Evolutionary conservation across 495 filamentous ascomycete genomes (phyloP).

Genomic region (Xylaria scruposa): DNA sequence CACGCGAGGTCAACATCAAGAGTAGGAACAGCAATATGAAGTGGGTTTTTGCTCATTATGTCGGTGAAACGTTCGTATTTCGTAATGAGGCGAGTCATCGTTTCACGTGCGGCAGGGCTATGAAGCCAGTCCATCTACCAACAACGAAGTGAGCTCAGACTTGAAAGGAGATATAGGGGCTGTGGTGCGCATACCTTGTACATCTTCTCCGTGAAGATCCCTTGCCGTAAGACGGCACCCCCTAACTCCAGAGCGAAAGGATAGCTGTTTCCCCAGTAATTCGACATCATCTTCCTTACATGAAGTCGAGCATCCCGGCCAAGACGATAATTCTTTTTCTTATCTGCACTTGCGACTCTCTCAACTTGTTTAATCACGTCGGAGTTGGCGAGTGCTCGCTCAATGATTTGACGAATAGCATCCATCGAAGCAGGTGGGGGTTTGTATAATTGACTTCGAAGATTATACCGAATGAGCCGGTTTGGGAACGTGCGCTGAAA

Average conservation of each 20-base stretch:
- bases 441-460: constrained; percentile 45
- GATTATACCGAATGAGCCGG: constrained; percentile 55
- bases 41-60: constrained; percentile 65
- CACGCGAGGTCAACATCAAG: constrained; percentile 89
- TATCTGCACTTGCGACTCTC: constrained; percentile 12
- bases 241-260: constrained; percentile 76
- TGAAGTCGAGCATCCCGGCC: constrained; percentile 50
- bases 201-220: constrained; percentile 85
- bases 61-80: constrained; percentile 75
- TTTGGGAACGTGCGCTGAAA: constrained; percentile 65
- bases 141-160: background rate
- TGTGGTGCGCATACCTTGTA: constrained; percentile 45
- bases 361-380: constrained; percentile 41
- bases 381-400: constrained; percentile 44
- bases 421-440: constrained; percentile 50
- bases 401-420: constrained; percentile 51
- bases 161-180: background rate
- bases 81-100: constrained; percentile 68
- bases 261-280: constrained; percentile 79
- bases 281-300: constrained; percentile 75
- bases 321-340: constrained; percentile 28
- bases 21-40: constrained; percentile 73
- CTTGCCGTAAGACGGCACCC: constrained; percentile 81
- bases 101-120: constrained; percentile 65
- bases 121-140: constrained; percentile 73